Evolutionary conservation across 2,329 filamentous ascomycete species (phyloP), one percentile per base, ranked within the genome.

Genomic region (Fusarium zealandicum): DNA sequence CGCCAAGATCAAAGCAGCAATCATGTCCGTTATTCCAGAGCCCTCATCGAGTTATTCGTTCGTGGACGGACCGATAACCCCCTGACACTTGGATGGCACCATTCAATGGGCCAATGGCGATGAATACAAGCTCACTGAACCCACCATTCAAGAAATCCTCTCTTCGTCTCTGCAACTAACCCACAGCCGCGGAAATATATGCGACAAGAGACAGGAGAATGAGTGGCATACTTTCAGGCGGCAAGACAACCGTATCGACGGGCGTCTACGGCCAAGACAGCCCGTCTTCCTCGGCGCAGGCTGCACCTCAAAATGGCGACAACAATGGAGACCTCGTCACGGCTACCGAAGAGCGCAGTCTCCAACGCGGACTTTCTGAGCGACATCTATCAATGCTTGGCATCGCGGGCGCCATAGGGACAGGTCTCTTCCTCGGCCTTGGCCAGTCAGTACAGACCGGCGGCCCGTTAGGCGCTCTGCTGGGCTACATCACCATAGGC

Each of bases 331-430:
- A 68, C 42, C 51, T 69, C 14, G 61, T 69, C 2, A 69, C 66
- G 14, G 52, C 42, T 10, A 56, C 56, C 2, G 66, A 69, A 40
- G 50, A 67, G 44, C 50, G 47, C n/a, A 58, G 46, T 16, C 63
- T 69, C 2, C 57, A 65, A 39, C 66, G 66, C 44, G 66, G 66
- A 13, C 52, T 69, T 11, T 53, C 55, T 3, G 66, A 69, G 55
- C 63, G 65, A 12, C 65, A 82, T 56, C 76, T 83, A 51, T 80
- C 82, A 62, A 71, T 82, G 44, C 80, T 82, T 54, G 80, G 79
- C 51, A 77, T 82, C 57, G 80, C 80, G 6, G 80, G 80, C 7
- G 79, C 80, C 30, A 82, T 83, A 57, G 79, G 79, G 22, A 81
- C 79, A 0, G 65, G 64, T 6, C 50, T 67, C 14, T 67, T 67